Evolutionary conservation across 1,139 yeast species (phyloP).

Genomic region (Hansenula sp.): DNA sequence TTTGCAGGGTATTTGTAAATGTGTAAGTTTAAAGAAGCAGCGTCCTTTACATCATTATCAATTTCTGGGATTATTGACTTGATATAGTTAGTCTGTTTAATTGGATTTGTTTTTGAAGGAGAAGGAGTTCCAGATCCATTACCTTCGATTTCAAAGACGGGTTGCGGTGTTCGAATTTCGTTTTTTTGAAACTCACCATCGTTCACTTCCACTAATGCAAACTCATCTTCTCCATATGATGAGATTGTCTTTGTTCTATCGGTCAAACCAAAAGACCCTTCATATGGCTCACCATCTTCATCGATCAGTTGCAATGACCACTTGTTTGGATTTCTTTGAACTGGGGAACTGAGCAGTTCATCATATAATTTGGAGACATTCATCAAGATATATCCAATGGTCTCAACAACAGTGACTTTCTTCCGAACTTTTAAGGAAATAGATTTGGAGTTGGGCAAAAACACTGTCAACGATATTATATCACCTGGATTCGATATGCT

Average conservation of each 20-base stretch:
- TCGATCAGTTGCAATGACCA: constrained; percentile 73
- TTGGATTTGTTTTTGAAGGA: constrained; percentile 7
- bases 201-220: constrained; percentile 51
- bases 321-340: constrained; percentile 46
- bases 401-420: constrained; percentile 51
- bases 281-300: constrained; percentile 79
- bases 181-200: constrained; percentile 31
- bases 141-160: constrained; percentile 26
- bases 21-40: constrained; percentile 25
- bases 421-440: constrained; percentile 37
- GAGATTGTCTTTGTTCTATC: constrained; percentile 51
- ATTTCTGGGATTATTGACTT: constrained; percentile 29
- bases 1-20: constrained; percentile 30
- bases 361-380: constrained; percentile 25
- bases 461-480: constrained; percentile 27
- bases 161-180: constrained; percentile 49
- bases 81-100: constrained; percentile 30
- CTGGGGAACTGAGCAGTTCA: constrained; percentile 7
- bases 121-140: constrained; percentile 7
- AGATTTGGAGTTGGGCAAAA: constrained; percentile 29
- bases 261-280: constrained; percentile 65
- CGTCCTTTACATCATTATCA: constrained; percentile 19
- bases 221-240: constrained; percentile 65
- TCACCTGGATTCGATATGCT: constrained; percentile 28
- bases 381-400: constrained; percentile 57